A percentile compares a stretch with the other conserved stretches of the same genome.
These are phyloP conservation scores for Stemphylium beticola DNA, from an alignment of 2,329 filamentous ascomycete species.

Conservation along the genomic window DNA sequence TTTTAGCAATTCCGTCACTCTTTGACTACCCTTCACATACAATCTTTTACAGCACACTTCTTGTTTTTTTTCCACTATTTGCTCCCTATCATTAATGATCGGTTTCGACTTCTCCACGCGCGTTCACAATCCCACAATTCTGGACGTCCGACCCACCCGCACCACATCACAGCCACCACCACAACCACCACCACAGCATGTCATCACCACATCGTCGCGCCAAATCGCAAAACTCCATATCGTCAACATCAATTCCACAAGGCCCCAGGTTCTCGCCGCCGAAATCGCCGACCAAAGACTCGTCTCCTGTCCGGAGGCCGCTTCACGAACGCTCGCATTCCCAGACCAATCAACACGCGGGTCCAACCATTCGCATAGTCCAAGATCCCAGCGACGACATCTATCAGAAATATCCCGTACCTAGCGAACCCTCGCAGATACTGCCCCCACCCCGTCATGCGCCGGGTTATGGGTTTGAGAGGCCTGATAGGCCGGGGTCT, in stretches of 20 bases:
- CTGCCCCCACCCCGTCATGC: slow-evolving; percentile 48
- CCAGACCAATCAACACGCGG: slow-evolving; percentile 45
- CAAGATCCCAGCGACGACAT: slow-evolving; percentile 43
- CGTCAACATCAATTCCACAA: slow-evolving; percentile 33
- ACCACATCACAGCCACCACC: slow-evolving; percentile 3
- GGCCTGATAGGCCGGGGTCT: slow-evolving; percentile 45
- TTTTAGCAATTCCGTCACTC: slow-evolving; percentile 44
- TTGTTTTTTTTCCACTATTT: slow-evolving; percentile 20
- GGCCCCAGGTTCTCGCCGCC: slow-evolving; percentile 42
- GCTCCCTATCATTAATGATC: slow-evolving; percentile 40
- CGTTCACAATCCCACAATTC: slow-evolving; percentile 29
- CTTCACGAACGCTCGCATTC: slow-evolving; percentile 49
- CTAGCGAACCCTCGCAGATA: slow-evolving; percentile 49
- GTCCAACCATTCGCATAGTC: slow-evolving; percentile 51
- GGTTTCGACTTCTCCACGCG: slow-evolving; percentile 31
- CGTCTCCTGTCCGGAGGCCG: slow-evolving; percentile 43
- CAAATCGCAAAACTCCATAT: slow-evolving; percentile 33
- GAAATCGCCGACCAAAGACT: slow-evolving; percentile 31
- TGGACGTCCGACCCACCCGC: slow-evolving; percentile 27
- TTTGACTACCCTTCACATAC: slow-evolving; percentile 33
- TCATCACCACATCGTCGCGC: slow-evolving; percentile 35
- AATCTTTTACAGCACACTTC: slow-evolving; percentile 20
- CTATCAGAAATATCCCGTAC: slow-evolving; percentile 50
- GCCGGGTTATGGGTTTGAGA: slow-evolving; percentile 48
- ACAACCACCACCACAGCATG: slow-evolving; percentile 36